Base-by-base conservation (phyloP, 257 asterid genomes). In the Voacanga thouarsii region DNA sequence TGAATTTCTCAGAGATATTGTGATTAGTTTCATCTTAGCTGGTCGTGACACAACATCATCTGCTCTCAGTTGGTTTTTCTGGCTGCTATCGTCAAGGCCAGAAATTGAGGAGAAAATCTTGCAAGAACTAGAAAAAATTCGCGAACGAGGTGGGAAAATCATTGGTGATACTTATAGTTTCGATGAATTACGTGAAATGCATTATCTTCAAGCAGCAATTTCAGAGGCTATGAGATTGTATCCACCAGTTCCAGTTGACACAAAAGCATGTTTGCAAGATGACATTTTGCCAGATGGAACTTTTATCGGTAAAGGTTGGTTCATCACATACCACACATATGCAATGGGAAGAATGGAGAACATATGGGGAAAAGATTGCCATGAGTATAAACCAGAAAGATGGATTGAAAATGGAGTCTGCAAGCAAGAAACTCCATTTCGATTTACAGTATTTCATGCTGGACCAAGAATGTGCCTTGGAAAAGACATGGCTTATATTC, bases 11-110 rank as follows among this genome's bases (percentile, higher is more conserved):
- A 82, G 99, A 83, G 98, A 95, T 44, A 89, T 91, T n/a, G 87
- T 90, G 30, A 90, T 93, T 3, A 95, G 98, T 81, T 88, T 93
- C 85, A 93, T 95, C 68, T 78, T 95, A 79, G 99, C 99, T 0
- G 99, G 99, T 12, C 83, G 99, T 0, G 99, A 95, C 64, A 91
- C 99, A 12, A 93, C 98, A 10, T 95, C 98, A 39, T 83, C 98
- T 8, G 97, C 97, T 21, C 92, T 95, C 0, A 78, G 93, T 26
- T 95, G 98, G 98, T 92, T 95, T 82, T 90, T 95, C 59, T 93
- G 97, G 97, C 55, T 95, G 74, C 18, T 94, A 37, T 92, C 96
- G 9, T 37, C 88, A 24, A 83, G 82, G 8, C 90, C 92, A 21
- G 80, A 82, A 2, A 84, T 88, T 14, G 89, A 85, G 81, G 72